A percentile compares a stretch with the other conserved stretches of the same genome.
Conservation (phyloP, 495 filamentous ascomycete species). For the Rostrohypoxylon terebratum region DNA sequence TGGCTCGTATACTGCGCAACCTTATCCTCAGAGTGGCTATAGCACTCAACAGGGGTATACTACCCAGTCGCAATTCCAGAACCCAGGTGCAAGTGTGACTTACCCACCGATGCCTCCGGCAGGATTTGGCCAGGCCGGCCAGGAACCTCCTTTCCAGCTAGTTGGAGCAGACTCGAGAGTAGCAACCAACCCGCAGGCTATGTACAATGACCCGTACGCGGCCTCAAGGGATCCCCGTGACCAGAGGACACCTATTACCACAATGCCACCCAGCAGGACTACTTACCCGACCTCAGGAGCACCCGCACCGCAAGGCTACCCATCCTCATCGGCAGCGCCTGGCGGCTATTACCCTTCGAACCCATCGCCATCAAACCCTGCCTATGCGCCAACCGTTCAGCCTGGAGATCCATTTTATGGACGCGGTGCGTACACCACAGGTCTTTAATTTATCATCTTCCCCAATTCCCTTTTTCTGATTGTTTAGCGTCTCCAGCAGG, state of each 20-base stretch:
- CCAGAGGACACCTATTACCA: constrained; percentile 48
- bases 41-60: constrained; percentile 48
- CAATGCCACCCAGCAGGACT: constrained; percentile 45
- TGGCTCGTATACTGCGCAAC: constrained; percentile 46
- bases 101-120: constrained; percentile 28
- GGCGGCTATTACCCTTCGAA: constrained; percentile 50
- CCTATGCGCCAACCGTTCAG: constrained; percentile 51
- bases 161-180: constrained; percentile 49
- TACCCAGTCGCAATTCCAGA: constrained; percentile 44
- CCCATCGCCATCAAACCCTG: constrained; percentile 46
- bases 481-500: constrained; percentile 65
- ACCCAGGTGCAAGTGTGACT: constrained; percentile 30
- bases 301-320: constrained; percentile 46
- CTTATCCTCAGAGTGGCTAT: constrained; percentile 51
- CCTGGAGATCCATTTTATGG: constrained; percentile 62
- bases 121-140: constrained; percentile 49
- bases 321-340: constrained; percentile 40
- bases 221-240: constrained; percentile 46
- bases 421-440: constrained; percentile 63
- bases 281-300: constrained; percentile 51
- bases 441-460: constrained; percentile 43
- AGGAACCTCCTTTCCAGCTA: constrained; percentile 47
- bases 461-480: constrained; percentile 58
- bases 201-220: constrained; percentile 47
- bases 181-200: constrained; percentile 41